A percentile compares a stretch with the other conserved stretches of the same genome.
Evolutionary conservation across 2,329 filamentous ascomycete species (phyloP).

Genomic region (Didymella sp.): DNA sequence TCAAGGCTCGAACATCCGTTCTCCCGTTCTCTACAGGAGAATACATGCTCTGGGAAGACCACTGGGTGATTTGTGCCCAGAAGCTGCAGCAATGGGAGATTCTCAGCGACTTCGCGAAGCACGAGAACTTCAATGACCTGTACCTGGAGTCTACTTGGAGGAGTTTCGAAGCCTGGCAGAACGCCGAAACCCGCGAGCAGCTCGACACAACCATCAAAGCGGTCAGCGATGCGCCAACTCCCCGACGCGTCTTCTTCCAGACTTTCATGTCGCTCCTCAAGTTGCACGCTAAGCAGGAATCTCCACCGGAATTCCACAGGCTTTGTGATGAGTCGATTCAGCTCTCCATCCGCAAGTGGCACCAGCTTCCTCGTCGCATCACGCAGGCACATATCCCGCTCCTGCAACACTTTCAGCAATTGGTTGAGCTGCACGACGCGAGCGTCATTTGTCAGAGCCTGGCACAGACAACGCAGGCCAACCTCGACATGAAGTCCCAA

Average conservation of each 20-base stretch:
- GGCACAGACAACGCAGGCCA: conserved; percentile 79
- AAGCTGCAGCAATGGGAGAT: conserved; percentile 99
- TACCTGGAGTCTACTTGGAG: conserved; percentile 95
- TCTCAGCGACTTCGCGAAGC: conserved; percentile 94
- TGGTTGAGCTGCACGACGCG: conserved; percentile 96
- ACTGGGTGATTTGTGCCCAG: conserved; percentile 97
- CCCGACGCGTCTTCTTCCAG: conserved; percentile 93
- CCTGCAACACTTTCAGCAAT: conserved; percentile 95
- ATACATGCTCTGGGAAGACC: conserved; percentile 99
- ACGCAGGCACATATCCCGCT: conserved; percentile 96
- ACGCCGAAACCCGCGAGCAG: conserved; percentile 82
- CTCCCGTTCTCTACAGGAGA: conserved; percentile 95
- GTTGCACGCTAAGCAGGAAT: conserved; percentile 87
- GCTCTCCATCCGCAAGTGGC: conserved; percentile 96
- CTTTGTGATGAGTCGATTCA: conserved; percentile 97
- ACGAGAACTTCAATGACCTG: conserved; percentile 97
- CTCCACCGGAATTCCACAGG: conserved; percentile 79
- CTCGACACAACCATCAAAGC: conserved; percentile 94
- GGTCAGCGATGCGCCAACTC: conserved; percentile 95
- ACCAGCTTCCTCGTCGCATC: conserved; percentile 91
- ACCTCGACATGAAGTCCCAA: conserved; percentile 91
- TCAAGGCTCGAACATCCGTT: conserved; percentile 95
- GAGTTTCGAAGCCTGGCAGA: conserved; percentile 93
- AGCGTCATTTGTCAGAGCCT: conserved; percentile 95
- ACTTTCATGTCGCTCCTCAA: conserved; percentile 97